Evolutionary conservation across 768 basidiomycete genomes (phyloP).

Genomic region (Pulveroboletus sp.): DNA sequence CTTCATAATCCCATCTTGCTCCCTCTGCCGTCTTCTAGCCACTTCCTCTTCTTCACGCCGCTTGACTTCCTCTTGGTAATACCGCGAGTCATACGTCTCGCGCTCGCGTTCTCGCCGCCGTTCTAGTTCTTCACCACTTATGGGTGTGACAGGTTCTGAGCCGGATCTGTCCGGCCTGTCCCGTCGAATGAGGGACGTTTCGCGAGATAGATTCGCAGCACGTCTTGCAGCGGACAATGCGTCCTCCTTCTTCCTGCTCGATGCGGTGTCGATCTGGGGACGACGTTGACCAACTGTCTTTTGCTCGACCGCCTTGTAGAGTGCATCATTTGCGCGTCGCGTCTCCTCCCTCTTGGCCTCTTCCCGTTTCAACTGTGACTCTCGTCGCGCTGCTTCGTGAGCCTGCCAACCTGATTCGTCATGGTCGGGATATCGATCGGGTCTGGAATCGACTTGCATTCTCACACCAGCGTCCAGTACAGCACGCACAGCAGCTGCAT

Average conservation of each 20-base stretch:
- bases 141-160: conserved; percentile 27
- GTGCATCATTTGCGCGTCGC: conserved; percentile 33
- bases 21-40: conserved; percentile 43
- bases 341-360: conserved; percentile 35
- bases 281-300: conserved; percentile 19
- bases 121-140: conserved; percentile 25
- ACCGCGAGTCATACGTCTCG: conserved; percentile 27
- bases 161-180: conserved; percentile 20
- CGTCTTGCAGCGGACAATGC: conserved; percentile 23
- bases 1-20: conserved; percentile 55
- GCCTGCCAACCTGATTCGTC: conserved; percentile 34
- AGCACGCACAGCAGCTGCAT: conserved; percentile 22
- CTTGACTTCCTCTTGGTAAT: conserved; percentile 44
- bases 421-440: conserved; percentile 22
- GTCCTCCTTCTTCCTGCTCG: conserved; percentile 32
- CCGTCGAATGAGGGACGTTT: conserved; percentile 23
- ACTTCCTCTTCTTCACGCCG: conserved; percentile 47
- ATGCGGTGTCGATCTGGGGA: conserved; percentile 28
- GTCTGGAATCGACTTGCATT: conserved; percentile 25
- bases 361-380: conserved; percentile 32
- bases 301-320: conserved; percentile 26
- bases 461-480: conserved; percentile 19
- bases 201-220: conserved; percentile 22
- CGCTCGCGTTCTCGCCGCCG: conserved; percentile 25
- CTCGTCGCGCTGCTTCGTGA: conserved; percentile 31